Evolutionary conservation across 2,329 filamentous ascomycete genomes (phyloP).

Genomic region (Aschersonia sp.): DNA sequence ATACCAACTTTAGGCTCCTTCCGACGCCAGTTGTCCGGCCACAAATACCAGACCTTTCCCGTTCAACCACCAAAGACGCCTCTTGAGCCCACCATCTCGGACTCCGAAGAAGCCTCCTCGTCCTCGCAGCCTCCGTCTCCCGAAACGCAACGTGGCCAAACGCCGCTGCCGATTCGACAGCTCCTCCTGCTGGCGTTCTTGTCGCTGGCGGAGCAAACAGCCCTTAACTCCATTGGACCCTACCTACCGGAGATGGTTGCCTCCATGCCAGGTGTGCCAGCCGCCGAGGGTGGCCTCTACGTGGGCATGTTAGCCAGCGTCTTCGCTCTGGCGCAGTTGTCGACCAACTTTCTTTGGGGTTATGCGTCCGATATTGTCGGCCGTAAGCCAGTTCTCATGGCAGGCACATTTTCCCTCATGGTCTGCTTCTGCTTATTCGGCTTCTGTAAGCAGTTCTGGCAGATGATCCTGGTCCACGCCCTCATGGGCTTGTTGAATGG

Average conservation of each 20-base stretch:
- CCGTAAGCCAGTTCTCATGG: constrained; percentile 59
- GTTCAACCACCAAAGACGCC: constrained; percentile 57
- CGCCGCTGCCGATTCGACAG: constrained; percentile 71
- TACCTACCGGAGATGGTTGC: constrained; percentile 90
- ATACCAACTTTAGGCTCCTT: constrained; percentile 22
- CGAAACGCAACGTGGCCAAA: constrained; percentile 30
- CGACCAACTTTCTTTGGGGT: constrained; percentile 62
- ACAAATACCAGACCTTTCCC: constrained; percentile 72
- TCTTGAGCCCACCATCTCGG: constrained; percentile 24
- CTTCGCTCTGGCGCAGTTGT: constrained; percentile 84
- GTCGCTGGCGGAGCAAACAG: constrained; percentile 86
- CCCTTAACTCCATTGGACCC: constrained; percentile 88
- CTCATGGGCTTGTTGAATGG: constrained; percentile 91
- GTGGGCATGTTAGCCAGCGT: constrained; percentile 81
- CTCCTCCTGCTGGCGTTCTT: constrained; percentile 76
- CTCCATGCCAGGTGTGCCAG: constrained; percentile 66
- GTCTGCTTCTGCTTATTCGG: constrained; percentile 76
- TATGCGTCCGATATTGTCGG: constrained; percentile 50
- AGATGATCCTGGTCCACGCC: constrained; percentile 73
- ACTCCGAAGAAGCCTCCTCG: constrained; percentile 7
- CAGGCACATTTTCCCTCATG: constrained; percentile 72
- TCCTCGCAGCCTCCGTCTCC: constrained; percentile 6
- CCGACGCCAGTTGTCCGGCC: constrained; percentile 24
- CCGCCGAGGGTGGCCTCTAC: constrained; percentile 64
- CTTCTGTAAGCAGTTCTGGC: constrained; percentile 69